A percentile compares a stretch with the other conserved stretches of the same genome.
Evolutionary conservation across 2,329 filamentous ascomycete genomes (phyloP).

Genomic region (Dactylellina drechsleri): DNA sequence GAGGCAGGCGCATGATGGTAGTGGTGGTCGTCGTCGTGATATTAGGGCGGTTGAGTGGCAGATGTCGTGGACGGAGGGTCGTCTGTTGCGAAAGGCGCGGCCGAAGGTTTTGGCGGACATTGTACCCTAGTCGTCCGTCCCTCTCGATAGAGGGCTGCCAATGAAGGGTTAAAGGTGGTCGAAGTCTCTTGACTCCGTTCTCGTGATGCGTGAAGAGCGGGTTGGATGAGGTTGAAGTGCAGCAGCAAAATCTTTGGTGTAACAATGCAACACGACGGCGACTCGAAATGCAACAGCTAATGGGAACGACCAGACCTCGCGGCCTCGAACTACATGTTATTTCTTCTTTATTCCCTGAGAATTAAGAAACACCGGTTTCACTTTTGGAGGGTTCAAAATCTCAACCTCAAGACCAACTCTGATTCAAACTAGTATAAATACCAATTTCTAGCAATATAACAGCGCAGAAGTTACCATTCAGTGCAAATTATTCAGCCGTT

Average conservation of each 20-base stretch:
- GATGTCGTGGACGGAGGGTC: conserved; percentile 36
- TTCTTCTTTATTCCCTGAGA: too few species aligned
- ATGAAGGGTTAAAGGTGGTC: not conserved
- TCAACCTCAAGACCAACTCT: too few species aligned
- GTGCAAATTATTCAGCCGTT: too few species aligned
- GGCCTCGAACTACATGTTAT: too few species aligned
- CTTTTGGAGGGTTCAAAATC: too few species aligned
- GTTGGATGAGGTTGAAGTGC: conserved; percentile 1
- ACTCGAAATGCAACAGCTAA: too few species aligned
- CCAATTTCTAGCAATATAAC: too few species aligned
- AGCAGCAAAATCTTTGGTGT: conserved; percentile 25
- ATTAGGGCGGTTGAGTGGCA: conserved; percentile 18
- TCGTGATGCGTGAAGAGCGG: not conserved
- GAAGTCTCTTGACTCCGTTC: not conserved
- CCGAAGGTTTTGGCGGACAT: conserved; percentile 42
- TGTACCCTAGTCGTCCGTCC: not conserved
- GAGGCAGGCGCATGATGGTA: not conserved
- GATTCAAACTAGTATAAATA: too few species aligned
- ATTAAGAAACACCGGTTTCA: too few species aligned
- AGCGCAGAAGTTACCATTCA: too few species aligned
- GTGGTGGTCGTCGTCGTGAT: not conserved
- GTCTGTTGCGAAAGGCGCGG: conserved; percentile 32
- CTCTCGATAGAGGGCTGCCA: not conserved
- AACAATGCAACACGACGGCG: conserved; percentile 9
- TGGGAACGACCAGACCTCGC: too few species aligned